Evolutionary conservation across 2,329 filamentous ascomycete genomes (phyloP).

Genomic region (Huntiella moniliformis): DNA sequence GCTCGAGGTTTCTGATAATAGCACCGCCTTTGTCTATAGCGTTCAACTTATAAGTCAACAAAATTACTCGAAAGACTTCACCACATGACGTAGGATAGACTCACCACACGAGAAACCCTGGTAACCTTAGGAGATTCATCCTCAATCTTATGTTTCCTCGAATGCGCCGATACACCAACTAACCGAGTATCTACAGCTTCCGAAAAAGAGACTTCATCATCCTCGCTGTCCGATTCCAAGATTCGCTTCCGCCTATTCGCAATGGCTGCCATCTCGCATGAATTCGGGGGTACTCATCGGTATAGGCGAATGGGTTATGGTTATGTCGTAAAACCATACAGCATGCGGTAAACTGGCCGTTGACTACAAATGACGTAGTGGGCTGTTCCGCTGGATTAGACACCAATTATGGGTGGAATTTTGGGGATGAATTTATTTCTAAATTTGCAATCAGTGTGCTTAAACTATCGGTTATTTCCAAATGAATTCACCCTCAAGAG

Average conservation of each 20-base stretch:
- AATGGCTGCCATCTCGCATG: conserved; percentile 33
- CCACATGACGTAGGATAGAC: background rate
- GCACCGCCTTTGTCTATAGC: background rate
- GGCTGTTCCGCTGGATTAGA: too few species aligned
- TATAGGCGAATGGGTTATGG: too few species aligned
- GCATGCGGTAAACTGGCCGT: too few species aligned
- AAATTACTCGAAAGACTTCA: background rate
- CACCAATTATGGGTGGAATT: too few species aligned
- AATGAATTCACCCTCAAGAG: too few species aligned
- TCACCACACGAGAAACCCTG: background rate
- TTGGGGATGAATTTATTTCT: too few species aligned
- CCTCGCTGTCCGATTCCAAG: conserved; percentile 30
- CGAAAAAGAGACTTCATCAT: conserved; percentile 23
- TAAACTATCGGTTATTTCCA: too few species aligned
- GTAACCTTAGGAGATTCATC: background rate
- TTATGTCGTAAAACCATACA: too few species aligned
- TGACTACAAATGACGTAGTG: too few species aligned
- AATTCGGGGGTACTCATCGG: background rate
- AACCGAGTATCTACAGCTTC: conserved; percentile 33
- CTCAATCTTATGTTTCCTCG: conserved; percentile 21
- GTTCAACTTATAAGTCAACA: background rate
- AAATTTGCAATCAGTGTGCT: too few species aligned
- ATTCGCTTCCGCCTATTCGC: conserved; percentile 39
- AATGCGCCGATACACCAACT: conserved; percentile 24
- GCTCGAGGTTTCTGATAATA: conserved; percentile 24